phyloP scores from a whole-genome alignment of 495 filamentous ascomycete genomes.

The Neurospora sp. region DNA sequence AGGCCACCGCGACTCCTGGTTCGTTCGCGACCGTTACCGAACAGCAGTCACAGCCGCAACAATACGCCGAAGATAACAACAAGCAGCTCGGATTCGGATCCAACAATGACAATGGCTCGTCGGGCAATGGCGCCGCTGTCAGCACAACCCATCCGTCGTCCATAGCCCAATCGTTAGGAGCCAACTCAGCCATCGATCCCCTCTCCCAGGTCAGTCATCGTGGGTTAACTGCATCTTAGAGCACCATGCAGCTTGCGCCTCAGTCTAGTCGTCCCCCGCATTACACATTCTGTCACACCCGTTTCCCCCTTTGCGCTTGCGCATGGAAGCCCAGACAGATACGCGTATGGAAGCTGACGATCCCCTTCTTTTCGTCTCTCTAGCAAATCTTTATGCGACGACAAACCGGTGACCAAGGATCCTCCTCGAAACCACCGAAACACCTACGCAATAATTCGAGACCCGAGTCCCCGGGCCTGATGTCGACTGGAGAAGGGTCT shows the following conservation, averaged over 20 bases:
- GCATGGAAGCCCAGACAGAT: neutral
- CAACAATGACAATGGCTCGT: neutral
- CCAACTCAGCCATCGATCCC: slow-evolving; percentile 30
- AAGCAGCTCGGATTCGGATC: slow-evolving; percentile 11
- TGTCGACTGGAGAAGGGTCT: slow-evolving; percentile 1
- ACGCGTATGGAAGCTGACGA: neutral
- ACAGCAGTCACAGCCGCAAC: neutral
- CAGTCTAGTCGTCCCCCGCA: neutral
- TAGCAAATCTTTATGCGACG: slow-evolving; percentile 73
- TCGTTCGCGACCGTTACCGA: neutral
- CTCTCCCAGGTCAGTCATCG: slow-evolving; percentile 33
- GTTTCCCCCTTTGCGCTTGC: too few species aligned
- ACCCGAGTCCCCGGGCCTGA: slow-evolving; percentile 39
- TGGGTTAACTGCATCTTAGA: neutral
- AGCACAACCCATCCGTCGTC: neutral
- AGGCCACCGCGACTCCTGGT: neutral
- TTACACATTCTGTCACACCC: neutral
- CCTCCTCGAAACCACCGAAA: slow-evolving; percentile 42
- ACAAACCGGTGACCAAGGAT: slow-evolving; percentile 49
- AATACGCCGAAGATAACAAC: slow-evolving; percentile 6
- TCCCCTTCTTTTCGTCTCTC: neutral
- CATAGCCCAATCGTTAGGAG: slow-evolving; percentile 8
- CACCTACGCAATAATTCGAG: slow-evolving; percentile 50
- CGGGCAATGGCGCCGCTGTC: neutral
- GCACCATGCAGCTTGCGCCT: neutral